These are phyloP conservation scores for Lachnellula subtilissima DNA, from an alignment of 2,329 filamentous ascomycete species.

Conservation along the genomic window DNA sequence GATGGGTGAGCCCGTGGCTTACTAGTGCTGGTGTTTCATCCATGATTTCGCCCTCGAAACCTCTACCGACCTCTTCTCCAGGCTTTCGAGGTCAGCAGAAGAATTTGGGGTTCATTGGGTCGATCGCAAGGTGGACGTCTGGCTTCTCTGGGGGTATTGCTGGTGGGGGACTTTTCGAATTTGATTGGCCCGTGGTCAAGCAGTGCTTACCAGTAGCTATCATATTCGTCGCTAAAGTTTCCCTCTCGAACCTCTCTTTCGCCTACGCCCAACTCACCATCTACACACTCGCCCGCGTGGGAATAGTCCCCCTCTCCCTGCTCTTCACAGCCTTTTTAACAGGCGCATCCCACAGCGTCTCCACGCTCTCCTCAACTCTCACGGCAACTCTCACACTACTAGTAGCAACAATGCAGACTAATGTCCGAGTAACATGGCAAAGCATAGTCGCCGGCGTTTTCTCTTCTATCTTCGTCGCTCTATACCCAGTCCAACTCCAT, in stretches of 20 bases:
- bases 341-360: slow-evolving; percentile 41
- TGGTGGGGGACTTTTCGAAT: slow-evolving; percentile 50
- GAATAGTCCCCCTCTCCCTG: slow-evolving; percentile 44
- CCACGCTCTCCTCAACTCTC: slow-evolving; percentile 45
- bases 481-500: slow-evolving; percentile 47
- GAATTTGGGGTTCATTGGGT: slow-evolving; percentile 26
- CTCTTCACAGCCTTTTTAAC: slow-evolving; percentile 43
- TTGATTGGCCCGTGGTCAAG: slow-evolving; percentile 42
- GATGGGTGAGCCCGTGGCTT: slow-evolving; percentile 39
- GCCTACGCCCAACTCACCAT: slow-evolving; percentile 48
- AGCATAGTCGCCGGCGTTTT: slow-evolving; percentile 47
- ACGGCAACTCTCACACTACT: slow-evolving; percentile 47
- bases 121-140: slow-evolving; percentile 26
- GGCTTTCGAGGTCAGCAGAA: slow-evolving; percentile 28
- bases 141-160: slow-evolving; percentile 42
- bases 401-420: slow-evolving; percentile 41
- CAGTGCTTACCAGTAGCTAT: slow-evolving; percentile 45
- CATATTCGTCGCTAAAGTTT: slow-evolving; percentile 45
- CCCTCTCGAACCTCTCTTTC: slow-evolving; percentile 50
- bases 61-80: slow-evolving; percentile 30
- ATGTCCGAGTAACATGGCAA: slow-evolving; percentile 46
- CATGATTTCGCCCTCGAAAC: slow-evolving; percentile 40
- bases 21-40: slow-evolving; percentile 33
- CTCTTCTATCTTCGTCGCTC: slow-evolving; percentile 46
- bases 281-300: slow-evolving; percentile 48